Base-by-base conservation (phyloP, 2,329 filamentous ascomycete species). In the Trichoderma sp. region DNA sequence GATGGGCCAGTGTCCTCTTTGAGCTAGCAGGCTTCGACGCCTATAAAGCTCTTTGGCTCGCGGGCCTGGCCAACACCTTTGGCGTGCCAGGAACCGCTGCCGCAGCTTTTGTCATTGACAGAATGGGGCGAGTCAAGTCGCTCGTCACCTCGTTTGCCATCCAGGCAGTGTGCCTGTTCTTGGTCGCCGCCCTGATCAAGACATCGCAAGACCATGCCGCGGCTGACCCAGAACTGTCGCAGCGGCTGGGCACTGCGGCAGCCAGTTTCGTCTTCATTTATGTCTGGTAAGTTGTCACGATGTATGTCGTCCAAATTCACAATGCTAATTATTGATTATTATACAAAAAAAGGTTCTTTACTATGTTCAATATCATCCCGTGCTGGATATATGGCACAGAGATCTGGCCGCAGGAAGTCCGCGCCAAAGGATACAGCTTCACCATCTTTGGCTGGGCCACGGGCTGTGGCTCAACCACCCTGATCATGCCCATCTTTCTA, bases 401-500 rank as follows among this genome's bases (percentile, higher is more conserved):
- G 74, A 86, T 88, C 68, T 88, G 85, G 77, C 82, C 86, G 1
- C 84, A 81, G 18, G 83, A 85, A 54, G 81, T 88, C 63, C 81
- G 86, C 26, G 85, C 86, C n/a, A 84, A 87, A 73, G 87, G 86
- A 8, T 86, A 87, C 73, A 85, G 84, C 8, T 87, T 88, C 71
- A 84, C 83, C 21, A 86, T 89, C 69, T 84, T 84, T 2, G 85
- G 86, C 1, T 89, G 86, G 86, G 85, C 86, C 21, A 81, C 87
- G 68, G 86, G 85, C 46, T 83, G 85, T 10, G 85, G 85, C 43
- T 83, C 84, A 82, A 86, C 85, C 1, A 80, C 81, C 2, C 78
- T 87, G 58, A 81, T 86, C 70, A 87, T 77, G 71, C 83, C 83
- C 30, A 83, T 86, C 74, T 84, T 87, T 81, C 83, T 87, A 69